Base-by-base conservation (phyloP, 2,329 filamentous ascomycete genomes). In the Dendrostoma leiphaemia region DNA sequence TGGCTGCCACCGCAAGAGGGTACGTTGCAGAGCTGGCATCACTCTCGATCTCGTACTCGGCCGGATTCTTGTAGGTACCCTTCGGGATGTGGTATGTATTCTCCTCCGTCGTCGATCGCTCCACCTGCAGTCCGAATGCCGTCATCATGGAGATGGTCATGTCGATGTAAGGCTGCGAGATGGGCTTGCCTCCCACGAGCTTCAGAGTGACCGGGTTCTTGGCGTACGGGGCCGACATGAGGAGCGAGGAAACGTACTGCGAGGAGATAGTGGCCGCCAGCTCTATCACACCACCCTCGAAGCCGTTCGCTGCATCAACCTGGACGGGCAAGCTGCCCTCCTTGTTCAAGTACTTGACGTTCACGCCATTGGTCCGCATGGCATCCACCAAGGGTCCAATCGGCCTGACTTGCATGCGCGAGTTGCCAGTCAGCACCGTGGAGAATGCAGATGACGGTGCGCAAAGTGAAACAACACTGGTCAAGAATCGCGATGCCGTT, bases 141-240 rank as follows among this genome's bases (percentile, higher is more conserved):
- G 82, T 81, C 94, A 99, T 99, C 93, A 99, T 99, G 15, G 91
- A 83, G 50, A 95, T 91, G 2, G 94, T 99, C 93, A 99, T 97
- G 68, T 99, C 91, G 65, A 99, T 97, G 70, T 99, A 99, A 2
- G 87, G 85, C 68, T 97, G 92, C 1, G 93, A 97, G 61, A 99
- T 96, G 40, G 94, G 93, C 70, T 96, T 97, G 52, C 92, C 94
- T n/a, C 94, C 94, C 12, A 97, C 88, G 35, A 99, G 80, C 37
- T 86, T 88, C 61, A 99, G 75, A 0, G 91, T 97, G 34, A 99
- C 92, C 0, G 93, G 90, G 59, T 91, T 86, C 73, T 96, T 97
- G 43, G 94, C 94, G 66, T 97, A 99, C 0, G 94, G 94, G 0
- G 94, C 94, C 56, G 91, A 95, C 90, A 99, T 95, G 48, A 99